Evolutionary conservation across 1,284 basidiomycete species (phyloP), one percentile per base, ranked within the genome.

Genomic region (Puccinia sorghi): DNA sequence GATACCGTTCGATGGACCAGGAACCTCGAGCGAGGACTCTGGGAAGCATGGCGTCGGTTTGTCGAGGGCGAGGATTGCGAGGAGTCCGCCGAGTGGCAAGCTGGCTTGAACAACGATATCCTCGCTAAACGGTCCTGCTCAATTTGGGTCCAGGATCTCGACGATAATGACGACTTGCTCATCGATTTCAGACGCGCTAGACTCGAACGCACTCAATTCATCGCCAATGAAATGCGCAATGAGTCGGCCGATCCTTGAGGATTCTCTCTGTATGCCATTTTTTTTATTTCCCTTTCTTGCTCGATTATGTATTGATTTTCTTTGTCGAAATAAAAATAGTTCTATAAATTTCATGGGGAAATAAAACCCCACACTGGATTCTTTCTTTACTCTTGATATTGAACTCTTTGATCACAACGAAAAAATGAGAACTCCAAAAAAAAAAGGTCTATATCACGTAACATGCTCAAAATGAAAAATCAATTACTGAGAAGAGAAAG

Each of bases 11-110:
- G 87, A 39, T 90, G 89, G 89, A 87, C 86, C 15, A 82, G 84
- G 43, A 88, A 89, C 80, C 81, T 89, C 59, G 89, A 90, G 83
- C 87, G 87, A 80, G 88, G 86, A 0, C 86, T 86, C 75, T 80
- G 80, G 46, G 87, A 87, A 63, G 88, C 88, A 0, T 90, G 89
- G 89, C 83, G 84, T 48, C 85, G 89, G 54, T 90, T 88, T 87
- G 88, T 88, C 6, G 83, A 84, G 13, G 89, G 88, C 3, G 86
- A 86, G 27, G 88, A 88, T 81, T 84, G 83, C 46, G 86, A 87
- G 81, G 84, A 84, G 66, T 84, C 83, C 64, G 83, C 83, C 64
- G 86, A 87, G 80, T 86, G 84, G 84, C 80, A 81, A n/a, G 6
- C 67, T 39, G 1, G 69, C 81, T 39, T 27, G 13, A 39, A 69